A percentile compares a stretch with the other conserved stretches of the same genome.
Conservation (phyloP, 257 asterid genomes). For the Penstemon newberryi region DNA sequence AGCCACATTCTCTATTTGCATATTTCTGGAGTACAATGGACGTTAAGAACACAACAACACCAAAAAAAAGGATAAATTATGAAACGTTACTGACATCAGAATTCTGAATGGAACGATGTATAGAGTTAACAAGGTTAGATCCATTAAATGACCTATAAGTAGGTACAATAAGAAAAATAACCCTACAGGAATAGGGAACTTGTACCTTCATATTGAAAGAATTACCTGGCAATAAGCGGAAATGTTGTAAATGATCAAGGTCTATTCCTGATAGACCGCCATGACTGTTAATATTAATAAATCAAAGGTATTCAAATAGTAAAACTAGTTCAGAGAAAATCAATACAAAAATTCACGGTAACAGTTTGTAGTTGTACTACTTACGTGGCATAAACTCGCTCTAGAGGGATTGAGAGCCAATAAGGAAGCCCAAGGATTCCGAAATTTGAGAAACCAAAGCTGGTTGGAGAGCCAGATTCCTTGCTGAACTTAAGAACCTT, state of each 20-base stretch:
- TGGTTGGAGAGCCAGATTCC: constrained; percentile 51
- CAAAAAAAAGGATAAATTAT: background rate
- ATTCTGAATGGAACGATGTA: background rate
- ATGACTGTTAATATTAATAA: constrained; percentile 42
- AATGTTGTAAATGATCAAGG: constrained; percentile 55
- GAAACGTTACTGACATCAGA: background rate
- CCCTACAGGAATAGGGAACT: constrained; percentile 1
- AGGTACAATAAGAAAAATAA: constrained; percentile 18
- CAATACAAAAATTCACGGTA: background rate
- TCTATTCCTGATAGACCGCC: constrained; percentile 40
- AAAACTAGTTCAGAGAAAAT: constrained; percentile 26
- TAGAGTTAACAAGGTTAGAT: constrained; percentile 5
- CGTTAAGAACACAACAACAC: background rate
- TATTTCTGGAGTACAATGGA: background rate
- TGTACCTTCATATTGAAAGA: constrained; percentile 17
- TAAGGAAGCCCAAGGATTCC: constrained; percentile 85
- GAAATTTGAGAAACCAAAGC: constrained; percentile 68
- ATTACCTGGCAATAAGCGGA: constrained; percentile 78
- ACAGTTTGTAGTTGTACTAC: constrained; percentile 19
- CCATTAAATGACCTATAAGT: background rate
- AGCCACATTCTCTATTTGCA: background rate
- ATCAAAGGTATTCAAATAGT: constrained; percentile 26
- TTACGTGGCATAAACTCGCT: constrained; percentile 64
- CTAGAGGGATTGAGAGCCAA: constrained; percentile 75
- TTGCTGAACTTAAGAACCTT: constrained; percentile 52